Conservation (phyloP, 805 yeast species). For the Saccharomycopsis guyanensis region DNA sequence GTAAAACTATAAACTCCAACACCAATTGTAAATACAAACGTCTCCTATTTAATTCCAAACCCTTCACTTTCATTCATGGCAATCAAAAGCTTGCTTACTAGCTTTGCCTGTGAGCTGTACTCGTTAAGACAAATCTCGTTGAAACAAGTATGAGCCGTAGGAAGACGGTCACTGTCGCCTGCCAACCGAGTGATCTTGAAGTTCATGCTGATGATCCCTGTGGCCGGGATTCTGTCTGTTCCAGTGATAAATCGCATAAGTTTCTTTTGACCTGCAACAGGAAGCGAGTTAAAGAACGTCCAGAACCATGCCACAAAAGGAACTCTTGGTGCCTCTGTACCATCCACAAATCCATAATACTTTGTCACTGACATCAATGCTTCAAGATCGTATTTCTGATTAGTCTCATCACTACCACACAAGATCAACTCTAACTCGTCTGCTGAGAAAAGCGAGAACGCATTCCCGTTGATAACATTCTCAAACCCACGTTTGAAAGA, state of each 20-base stretch:
- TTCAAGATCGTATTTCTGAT: conserved; percentile 51
- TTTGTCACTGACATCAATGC: conserved; percentile 64
- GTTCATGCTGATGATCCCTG: conserved; percentile 71
- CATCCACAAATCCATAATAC: conserved; percentile 57
- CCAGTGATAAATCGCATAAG: conserved; percentile 80
- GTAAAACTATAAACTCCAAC: too few species aligned
- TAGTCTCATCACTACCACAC: conserved; percentile 54
- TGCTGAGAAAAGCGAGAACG: conserved; percentile 70
- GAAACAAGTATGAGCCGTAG: conserved; percentile 91
- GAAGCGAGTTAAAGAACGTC: conserved; percentile 54
- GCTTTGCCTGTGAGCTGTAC: conserved; percentile 47
- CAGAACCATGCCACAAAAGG: conserved; percentile 73
- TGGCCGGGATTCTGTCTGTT: conserved; percentile 86
- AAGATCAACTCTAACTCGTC: conserved; percentile 73
- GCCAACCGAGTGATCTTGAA: conserved; percentile 60
- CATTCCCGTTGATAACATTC: conserved; percentile 72
- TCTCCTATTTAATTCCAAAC: conserved; percentile 72
- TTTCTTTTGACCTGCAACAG: conserved; percentile 45
- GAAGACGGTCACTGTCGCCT: conserved; percentile 44
- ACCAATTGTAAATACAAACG: too few species aligned
- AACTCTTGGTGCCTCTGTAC: conserved; percentile 30
- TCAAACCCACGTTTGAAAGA: conserved; percentile 67
- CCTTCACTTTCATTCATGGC: conserved; percentile 82
- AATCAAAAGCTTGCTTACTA: conserved; percentile 48
- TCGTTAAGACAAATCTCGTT: conserved; percentile 77